Conservation (phyloP, 1,284 basidiomycete species). For the Trametes polyzona region DNA sequence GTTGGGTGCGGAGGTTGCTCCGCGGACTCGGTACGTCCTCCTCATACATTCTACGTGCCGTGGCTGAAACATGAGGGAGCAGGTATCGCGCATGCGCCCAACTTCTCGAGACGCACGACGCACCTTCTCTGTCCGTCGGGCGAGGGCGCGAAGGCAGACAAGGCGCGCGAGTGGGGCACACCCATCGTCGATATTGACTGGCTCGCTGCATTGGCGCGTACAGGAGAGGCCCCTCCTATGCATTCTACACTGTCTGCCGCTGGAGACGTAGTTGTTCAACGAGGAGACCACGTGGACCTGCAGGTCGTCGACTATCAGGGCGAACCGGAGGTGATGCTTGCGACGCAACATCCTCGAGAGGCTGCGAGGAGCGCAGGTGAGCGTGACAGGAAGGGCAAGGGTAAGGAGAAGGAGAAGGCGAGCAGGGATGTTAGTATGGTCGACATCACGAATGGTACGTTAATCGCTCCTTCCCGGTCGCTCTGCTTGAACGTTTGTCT, state of each 20-base stretch:
- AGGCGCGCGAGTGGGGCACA: constrained; percentile 71
- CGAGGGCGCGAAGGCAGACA: constrained; percentile 70
- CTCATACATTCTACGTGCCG: constrained; percentile 4
- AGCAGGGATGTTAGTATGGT: constrained; percentile 32
- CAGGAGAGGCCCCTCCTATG: constrained; percentile 44
- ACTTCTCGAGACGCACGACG: constrained; percentile 66
- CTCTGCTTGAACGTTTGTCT: background rate
- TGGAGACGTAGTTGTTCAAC: background rate
- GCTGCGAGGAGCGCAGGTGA: background rate
- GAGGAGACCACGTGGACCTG: constrained; percentile 10
- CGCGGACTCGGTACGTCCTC: constrained; percentile 61
- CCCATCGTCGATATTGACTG: constrained; percentile 65
- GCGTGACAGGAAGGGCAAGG: constrained; percentile 19
- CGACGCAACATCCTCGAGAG: constrained; percentile 14
- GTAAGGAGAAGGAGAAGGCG: constrained; percentile 38
- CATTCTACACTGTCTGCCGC: constrained; percentile 26
- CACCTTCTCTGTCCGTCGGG: constrained; percentile 75
- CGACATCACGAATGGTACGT: constrained; percentile 42
- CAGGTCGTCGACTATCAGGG: constrained; percentile 2
- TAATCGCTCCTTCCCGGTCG: background rate
- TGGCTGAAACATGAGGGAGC: background rate
- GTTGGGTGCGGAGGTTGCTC: constrained; percentile 62
- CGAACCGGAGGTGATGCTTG: constrained; percentile 13
- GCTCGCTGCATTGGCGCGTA: constrained; percentile 57
- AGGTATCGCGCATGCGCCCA: constrained; percentile 60